A percentile compares a stretch with the other conserved stretches of the same genome.
These are phyloP conservation scores for Wickerhamiella brachini DNA, from an alignment of 805 yeast species.

Conservation along the genomic window DNA sequence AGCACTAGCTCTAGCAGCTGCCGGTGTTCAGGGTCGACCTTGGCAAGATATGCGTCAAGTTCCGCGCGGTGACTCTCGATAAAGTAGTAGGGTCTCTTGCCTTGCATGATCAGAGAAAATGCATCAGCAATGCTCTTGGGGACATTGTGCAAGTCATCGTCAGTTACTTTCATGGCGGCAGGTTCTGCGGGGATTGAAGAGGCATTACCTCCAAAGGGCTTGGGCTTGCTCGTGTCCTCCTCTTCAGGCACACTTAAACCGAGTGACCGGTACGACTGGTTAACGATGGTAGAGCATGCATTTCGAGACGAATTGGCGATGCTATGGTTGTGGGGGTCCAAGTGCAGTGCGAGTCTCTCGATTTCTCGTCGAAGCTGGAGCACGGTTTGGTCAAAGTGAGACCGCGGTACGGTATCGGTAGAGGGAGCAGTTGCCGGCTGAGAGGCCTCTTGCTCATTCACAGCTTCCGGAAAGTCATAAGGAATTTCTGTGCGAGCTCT, in stretches of 20 bases:
- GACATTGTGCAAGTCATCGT: neutral
- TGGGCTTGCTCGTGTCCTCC: neutral
- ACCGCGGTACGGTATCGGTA: neutral
- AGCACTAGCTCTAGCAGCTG: slow-evolving; percentile 5
- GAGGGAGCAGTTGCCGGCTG: neutral
- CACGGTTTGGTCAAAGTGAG: neutral
- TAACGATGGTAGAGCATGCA: neutral
- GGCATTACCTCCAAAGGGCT: no score
- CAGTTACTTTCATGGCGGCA: neutral
- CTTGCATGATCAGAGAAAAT: neutral
- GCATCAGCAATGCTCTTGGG: slow-evolving; percentile 1
- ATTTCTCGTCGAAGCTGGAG: neutral
- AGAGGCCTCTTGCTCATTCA: neutral
- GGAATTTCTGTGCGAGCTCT: neutral
- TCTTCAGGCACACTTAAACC: neutral
- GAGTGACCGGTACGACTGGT: neutral
- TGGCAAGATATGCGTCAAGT: slow-evolving; percentile 1
- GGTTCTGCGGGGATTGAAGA: neutral
- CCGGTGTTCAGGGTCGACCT: slow-evolving; percentile 1
- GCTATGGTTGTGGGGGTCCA: neutral
- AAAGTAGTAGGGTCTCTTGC: slow-evolving; percentile 1
- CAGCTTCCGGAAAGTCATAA: neutral
- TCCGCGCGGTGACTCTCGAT: slow-evolving; percentile 1
- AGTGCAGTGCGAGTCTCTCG: neutral
- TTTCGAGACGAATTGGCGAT: neutral